These are phyloP conservation scores for Cryptosporidium parvum DNA, from an alignment of 169 alveolate genomes.

Conservation along the genomic window DNA sequence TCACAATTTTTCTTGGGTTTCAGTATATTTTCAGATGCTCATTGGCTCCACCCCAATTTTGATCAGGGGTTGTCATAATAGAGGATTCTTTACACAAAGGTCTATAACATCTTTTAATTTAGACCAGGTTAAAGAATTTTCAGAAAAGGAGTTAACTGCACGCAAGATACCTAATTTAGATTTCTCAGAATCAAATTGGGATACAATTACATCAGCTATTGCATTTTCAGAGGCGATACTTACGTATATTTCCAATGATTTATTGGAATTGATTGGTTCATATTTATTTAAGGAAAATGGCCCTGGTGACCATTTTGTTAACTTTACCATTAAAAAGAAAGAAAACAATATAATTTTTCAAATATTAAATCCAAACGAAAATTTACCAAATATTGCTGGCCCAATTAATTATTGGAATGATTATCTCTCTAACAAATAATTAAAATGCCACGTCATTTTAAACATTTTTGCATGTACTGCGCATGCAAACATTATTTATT, in stretches of 20 bases:
- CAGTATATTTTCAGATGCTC: constrained; percentile 57
- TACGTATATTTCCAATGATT: not conserved
- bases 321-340: constrained; percentile 15
- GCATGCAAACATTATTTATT: not conserved
- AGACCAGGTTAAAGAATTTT: constrained; percentile 36
- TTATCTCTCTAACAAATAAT: not conserved
- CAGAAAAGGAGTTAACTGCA: constrained; percentile 8
- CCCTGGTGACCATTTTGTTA: constrained; percentile 16
- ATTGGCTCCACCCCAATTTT: constrained; percentile 42
- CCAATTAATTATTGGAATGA: constrained; percentile 45
- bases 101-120: constrained; percentile 32
- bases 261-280: not conserved
- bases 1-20: constrained; percentile 57
- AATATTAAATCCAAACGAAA: constrained; percentile 8
- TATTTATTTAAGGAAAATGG: not conserved
- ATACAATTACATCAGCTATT: constrained; percentile 16
- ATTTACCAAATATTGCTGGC: constrained; percentile 46
- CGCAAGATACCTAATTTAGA: not conserved
- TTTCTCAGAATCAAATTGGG: constrained; percentile 25
- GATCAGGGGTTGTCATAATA: constrained; percentile 37
- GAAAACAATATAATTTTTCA: constrained; percentile 7
- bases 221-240: constrained; percentile 52
- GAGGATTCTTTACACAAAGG: constrained; percentile 21
- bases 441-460: constrained; percentile 4
- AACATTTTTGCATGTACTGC: not conserved